Percentiles rank a stretch among this genome's conserved stretches.
Conservation (phyloP, 495 filamentous ascomycete genomes). For the Lasiosphaeria hispida region DNA sequence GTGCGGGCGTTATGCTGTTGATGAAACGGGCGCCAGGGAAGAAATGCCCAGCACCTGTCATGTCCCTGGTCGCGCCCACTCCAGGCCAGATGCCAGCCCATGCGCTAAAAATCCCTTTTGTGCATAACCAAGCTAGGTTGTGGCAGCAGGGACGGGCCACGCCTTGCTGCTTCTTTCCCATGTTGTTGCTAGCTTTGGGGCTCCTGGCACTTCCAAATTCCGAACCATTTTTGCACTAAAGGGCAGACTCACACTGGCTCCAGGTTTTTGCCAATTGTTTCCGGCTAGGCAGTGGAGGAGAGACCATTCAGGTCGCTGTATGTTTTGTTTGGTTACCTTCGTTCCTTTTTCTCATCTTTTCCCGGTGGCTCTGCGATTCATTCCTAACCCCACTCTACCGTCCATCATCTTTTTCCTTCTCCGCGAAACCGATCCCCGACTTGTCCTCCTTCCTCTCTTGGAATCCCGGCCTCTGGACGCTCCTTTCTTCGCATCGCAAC, state of each 20-base stretch:
- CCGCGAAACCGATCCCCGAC: conserved; percentile 4
- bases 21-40: conserved; percentile 9
- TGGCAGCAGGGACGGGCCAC: conserved; percentile 3
- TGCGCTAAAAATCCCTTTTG: conserved; percentile 2
- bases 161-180: not conserved
- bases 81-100: not conserved
- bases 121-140: not conserved
- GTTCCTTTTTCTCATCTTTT: not conserved
- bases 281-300: conserved; percentile 1
- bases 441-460: conserved; percentile 9
- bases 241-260: conserved; percentile 3
- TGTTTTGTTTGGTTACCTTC: conserved; percentile 1
- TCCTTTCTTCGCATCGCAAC: conserved; percentile 30
- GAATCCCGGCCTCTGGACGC: conserved; percentile 2
- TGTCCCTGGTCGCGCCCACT: not conserved
- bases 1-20: not conserved
- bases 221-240: not conserved
- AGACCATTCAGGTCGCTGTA: not conserved
- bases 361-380: not conserved
- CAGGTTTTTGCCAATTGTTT: not conserved
- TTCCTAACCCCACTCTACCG: conserved; percentile 6
- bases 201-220: not conserved
- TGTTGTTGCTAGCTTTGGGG: not conserved
- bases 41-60: not conserved
- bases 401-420: conserved; percentile 10